These are phyloP conservation scores for Aureobasidium namibiae DNA, from an alignment of 2,329 filamentous ascomycete species.

Conservation along the genomic window DNA sequence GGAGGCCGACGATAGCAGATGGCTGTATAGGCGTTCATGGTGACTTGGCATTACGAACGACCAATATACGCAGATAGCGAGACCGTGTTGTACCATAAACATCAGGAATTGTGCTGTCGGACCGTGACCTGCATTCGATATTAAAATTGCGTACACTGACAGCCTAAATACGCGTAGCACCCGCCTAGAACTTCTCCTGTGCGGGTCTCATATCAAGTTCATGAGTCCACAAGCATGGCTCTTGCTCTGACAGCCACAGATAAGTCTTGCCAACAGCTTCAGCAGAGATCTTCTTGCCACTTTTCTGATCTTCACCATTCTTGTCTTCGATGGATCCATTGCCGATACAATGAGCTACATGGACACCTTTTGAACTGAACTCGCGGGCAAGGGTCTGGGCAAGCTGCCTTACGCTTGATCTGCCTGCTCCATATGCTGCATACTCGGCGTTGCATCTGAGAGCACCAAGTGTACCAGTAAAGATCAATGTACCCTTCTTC, in stretches of 20 bases:
- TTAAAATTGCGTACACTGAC: neutral
- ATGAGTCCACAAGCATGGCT: conserved; percentile 44
- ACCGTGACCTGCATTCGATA: neutral
- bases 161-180: too few relatives aligned
- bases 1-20: neutral
- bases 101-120: neutral
- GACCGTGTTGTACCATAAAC: neutral
- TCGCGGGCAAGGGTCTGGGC: conserved; percentile 50
- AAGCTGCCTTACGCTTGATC: conserved; percentile 46
- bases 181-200: conserved; percentile 38
- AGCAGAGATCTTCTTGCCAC: conserved; percentile 49
- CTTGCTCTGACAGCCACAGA: conserved; percentile 42
- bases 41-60: neutral
- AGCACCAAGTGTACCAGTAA: conserved; percentile 48
- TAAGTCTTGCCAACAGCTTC: conserved; percentile 52
- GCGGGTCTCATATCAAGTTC: conserved; percentile 45
- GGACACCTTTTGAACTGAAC: conserved; percentile 48
- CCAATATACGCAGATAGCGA: neutral
- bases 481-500: conserved; percentile 52
- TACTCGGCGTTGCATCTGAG: conserved; percentile 45
- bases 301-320: conserved; percentile 38
- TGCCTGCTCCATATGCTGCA: conserved; percentile 47
- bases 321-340: conserved; percentile 48
- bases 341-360: conserved; percentile 52
- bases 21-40: too few relatives aligned